Conservation (phyloP, 2,329 filamentous ascomycete genomes). For the Triangularia verruculosa region DNA sequence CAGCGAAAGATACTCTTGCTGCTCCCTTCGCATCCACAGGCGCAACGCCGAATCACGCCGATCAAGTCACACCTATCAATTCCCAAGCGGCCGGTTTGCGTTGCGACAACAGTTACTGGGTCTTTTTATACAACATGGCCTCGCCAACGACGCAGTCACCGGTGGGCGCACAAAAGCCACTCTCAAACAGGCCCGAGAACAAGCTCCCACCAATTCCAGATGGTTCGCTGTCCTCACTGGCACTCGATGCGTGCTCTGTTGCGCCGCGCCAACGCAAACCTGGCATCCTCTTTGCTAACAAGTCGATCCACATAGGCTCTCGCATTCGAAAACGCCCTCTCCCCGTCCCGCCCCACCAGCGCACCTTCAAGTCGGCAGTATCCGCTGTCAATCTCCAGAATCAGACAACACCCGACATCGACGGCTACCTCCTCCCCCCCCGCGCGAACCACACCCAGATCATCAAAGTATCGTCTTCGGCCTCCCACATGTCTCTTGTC, state of each 20-base stretch:
- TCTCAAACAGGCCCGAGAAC: slow-evolving; percentile 25
- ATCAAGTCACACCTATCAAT: not conserved
- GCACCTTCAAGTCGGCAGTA: slow-evolving; percentile 27
- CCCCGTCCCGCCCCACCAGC: slow-evolving; percentile 14
- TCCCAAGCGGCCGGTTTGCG: not conserved
- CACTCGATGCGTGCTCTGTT: not conserved
- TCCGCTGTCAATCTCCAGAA: slow-evolving; percentile 17
- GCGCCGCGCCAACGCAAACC: not conserved
- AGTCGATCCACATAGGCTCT: slow-evolving; percentile 37
- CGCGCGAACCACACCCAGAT: slow-evolving; percentile 32
- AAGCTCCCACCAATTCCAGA: slow-evolving; percentile 38
- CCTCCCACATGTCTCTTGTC: slow-evolving; percentile 66
- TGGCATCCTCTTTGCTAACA: not conserved
- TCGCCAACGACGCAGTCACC: not conserved
- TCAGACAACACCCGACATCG: slow-evolving; percentile 19
- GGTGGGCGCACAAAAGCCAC: not conserved
- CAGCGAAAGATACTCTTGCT: not conserved
- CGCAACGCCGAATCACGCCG: not conserved
- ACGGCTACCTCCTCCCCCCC: slow-evolving; percentile 25
- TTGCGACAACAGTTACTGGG: not conserved
- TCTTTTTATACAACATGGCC: slow-evolving; percentile 17
- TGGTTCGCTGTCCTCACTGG: slow-evolving; percentile 22
- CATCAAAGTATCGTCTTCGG: slow-evolving; percentile 63
- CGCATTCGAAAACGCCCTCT: slow-evolving; percentile 49
- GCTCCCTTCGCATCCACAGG: not conserved